Evolutionary conservation across 306 rosid species (phyloP), one percentile per base, ranked within the genome.

Genomic region (Pueraria montana): DNA sequence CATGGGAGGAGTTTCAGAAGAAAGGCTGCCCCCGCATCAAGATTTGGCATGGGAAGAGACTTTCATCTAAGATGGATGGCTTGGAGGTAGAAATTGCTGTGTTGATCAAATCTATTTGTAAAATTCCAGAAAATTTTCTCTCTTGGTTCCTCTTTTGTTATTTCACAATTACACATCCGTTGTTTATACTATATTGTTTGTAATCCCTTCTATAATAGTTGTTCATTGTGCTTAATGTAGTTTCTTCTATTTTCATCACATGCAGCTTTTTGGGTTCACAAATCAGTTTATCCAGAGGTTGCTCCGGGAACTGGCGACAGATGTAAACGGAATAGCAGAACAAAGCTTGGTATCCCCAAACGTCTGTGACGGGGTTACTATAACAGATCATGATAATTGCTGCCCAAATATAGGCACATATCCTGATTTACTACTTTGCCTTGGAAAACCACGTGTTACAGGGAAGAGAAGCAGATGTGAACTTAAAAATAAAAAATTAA

Each of bases 181-280:
- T 12, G 24, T 43, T 38, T 72, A 45, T 32, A 42, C 45, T 72
- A 36, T 68, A 42, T 45, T 11, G 34, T 49, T 66, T 40, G 73
- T 62, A 52, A 26, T 66, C 17, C 46, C 62, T 20, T 69, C 80
- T 67, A 26, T 11, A 23, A 38, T 30, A 65, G 58, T 70, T 69
- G 77, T 50, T 68, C 67, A 45, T 46, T 48, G 21, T 74, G 81
- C 81, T 42, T 76, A 77, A 48, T 82, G 21, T 61, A 40, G 59
- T 76, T 69, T 38, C 17, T 56, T 86, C 16, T 81, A 45, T 83
- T 76, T 75, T 64, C 64, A 24, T 76, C 64, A 20, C 84, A 46
- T 73, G 83, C 90, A 94, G 98, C 89, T 94, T 91, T 94, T 94
- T 78, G 98, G 98, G 86, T 93, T 94, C 61, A 93, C 91, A 86